Conservation (phyloP, 2,329 filamentous ascomycete species). For the Cryphonectria nitschkei region DNA sequence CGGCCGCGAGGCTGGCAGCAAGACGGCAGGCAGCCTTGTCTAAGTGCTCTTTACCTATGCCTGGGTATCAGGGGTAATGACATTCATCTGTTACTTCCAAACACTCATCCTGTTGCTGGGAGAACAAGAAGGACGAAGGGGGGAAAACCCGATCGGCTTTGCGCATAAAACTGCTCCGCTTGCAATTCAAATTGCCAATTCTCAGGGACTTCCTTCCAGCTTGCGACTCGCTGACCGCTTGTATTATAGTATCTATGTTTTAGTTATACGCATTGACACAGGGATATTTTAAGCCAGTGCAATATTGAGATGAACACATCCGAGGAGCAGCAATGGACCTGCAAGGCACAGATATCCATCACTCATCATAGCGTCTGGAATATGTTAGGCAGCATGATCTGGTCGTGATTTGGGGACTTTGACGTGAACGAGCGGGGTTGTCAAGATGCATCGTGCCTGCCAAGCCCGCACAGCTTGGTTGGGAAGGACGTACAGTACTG, state of each 20-base stretch:
- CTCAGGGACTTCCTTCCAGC: background rate
- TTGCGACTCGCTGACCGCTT: background rate
- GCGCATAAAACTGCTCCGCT: too few species aligned
- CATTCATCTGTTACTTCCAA: background rate
- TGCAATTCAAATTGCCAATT: background rate
- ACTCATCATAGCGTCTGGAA: too few species aligned
- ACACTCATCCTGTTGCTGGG: background rate
- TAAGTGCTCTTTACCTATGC: constrained; percentile 1
- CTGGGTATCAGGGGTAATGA: background rate
- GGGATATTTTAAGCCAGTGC: background rate
- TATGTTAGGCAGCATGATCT: background rate
- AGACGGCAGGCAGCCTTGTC: background rate
- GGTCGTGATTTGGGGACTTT: background rate
- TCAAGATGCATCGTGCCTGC: background rate
- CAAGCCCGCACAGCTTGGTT: background rate
- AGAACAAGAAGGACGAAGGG: background rate
- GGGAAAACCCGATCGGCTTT: too few species aligned
- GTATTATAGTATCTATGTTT: background rate
- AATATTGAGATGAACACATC: background rate
- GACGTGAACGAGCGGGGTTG: background rate
- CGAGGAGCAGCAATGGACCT: background rate
- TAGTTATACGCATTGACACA: background rate
- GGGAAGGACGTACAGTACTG: background rate
- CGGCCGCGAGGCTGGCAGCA: background rate
- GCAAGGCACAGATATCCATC: too few species aligned